Evolutionary conservation across 352 stramenopile species (phyloP).

Genomic region (Globisporangium alternatum): DNA sequence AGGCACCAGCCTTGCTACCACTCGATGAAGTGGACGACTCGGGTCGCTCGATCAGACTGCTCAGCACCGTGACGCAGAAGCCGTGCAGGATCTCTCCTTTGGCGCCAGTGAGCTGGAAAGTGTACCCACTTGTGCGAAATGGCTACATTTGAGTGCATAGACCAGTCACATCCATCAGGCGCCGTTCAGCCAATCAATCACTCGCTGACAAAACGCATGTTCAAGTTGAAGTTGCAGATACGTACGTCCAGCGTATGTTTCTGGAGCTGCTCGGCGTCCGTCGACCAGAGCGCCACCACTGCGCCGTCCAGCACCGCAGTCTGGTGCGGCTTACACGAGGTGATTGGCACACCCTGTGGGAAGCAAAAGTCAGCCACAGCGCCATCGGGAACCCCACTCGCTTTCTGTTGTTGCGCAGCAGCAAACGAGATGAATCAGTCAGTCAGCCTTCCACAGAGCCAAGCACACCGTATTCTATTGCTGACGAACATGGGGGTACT

Average conservation of each 20-base stretch:
- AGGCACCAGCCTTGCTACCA: not conserved
- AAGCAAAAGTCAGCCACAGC: constrained; percentile 82
- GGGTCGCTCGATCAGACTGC: constrained; percentile 27
- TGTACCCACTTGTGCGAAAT: constrained; percentile 67
- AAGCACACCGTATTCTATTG: not conserved
- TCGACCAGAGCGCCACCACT: constrained; percentile 69
- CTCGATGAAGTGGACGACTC: not conserved
- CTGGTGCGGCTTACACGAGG: constrained; percentile 56
- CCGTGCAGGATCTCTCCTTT: constrained; percentile 83
- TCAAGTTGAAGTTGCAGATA: not conserved
- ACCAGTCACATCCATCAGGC: not conserved
- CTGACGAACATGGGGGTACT: constrained; percentile 53
- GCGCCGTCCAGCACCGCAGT: constrained; percentile 40
- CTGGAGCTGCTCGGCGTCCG: constrained; percentile 53
- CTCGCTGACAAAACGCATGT: not conserved
- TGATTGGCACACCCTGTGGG: constrained; percentile 61
- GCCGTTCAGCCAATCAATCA: not conserved
- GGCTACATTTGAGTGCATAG: constrained; percentile 23
- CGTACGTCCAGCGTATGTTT: constrained; percentile 61
- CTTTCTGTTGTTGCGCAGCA: constrained; percentile 15
- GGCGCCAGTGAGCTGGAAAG: constrained; percentile 77
- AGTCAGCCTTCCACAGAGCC: constrained; percentile 6
- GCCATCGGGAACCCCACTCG: constrained; percentile 36
- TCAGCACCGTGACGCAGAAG: constrained; percentile 72
- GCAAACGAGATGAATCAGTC: not conserved